phyloP scores from a whole-genome alignment of 2,329 filamentous ascomycete species.

The Colletotrichum abscissum region DNA sequence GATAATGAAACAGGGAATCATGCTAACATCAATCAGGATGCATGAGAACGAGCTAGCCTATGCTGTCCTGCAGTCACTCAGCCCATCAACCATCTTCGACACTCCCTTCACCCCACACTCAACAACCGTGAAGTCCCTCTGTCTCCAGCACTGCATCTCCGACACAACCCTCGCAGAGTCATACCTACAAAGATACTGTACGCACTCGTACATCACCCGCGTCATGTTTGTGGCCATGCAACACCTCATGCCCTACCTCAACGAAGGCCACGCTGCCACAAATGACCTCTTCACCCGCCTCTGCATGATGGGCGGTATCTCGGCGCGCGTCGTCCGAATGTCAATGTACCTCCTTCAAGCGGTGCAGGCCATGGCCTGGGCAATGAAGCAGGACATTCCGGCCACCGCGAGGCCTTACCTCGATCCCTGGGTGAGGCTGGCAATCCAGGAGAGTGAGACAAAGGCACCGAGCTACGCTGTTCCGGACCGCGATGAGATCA shows the following conservation, averaged over 20 bases:
- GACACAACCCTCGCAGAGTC: slow-evolving; percentile 28
- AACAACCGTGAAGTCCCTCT: slow-evolving; percentile 22
- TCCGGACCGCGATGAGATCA: slow-evolving; percentile 24
- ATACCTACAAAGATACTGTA: slow-evolving; percentile 13
- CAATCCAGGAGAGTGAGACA: slow-evolving; percentile 25
- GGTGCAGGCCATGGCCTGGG: slow-evolving; percentile 32
- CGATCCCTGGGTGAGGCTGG: slow-evolving; percentile 29
- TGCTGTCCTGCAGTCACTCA: slow-evolving; percentile 14
- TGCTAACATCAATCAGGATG: slow-evolving; percentile 9
- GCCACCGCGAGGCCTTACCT: slow-evolving; percentile 18
- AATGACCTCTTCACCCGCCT: slow-evolving; percentile 24
- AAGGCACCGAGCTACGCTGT: slow-evolving; percentile 26
- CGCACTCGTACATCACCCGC: slow-evolving; percentile 24
- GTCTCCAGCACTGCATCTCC: slow-evolving; percentile 27
- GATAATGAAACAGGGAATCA: too few species aligned
- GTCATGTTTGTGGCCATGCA: slow-evolving; percentile 29
- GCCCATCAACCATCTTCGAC: slow-evolving; percentile 16
- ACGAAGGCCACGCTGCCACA: slow-evolving; percentile 21
- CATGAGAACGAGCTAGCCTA: slow-evolving; percentile 33
- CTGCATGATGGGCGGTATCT: slow-evolving; percentile 30
- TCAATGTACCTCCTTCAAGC: slow-evolving; percentile 30
- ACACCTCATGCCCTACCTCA: slow-evolving; percentile 29
- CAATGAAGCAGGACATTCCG: slow-evolving; percentile 28
- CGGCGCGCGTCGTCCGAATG: slow-evolving; percentile 32
- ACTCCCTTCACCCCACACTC: slow-evolving; percentile 16